Evolutionary conservation across 2,329 filamentous ascomycete genomes (phyloP), one percentile per base, ranked within the genome.

Genomic region (Mollisiaceae sp.): DNA sequence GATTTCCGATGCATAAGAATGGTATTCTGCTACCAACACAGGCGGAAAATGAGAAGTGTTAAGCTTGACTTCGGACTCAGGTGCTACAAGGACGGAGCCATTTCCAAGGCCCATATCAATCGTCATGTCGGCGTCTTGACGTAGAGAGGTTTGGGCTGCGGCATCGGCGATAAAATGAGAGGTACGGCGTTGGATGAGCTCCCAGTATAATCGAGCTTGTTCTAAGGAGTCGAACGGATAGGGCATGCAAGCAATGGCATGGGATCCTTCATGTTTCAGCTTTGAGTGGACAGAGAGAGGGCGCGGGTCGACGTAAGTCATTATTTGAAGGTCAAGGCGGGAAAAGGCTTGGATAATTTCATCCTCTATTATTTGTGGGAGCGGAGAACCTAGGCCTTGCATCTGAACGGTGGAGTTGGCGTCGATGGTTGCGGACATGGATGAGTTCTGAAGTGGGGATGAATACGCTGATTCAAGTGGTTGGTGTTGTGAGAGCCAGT

Each of bases 131-230:
- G 36, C 36, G 8, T 54, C 59, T 41, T 61, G 20, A 8, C 43
- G 41, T 32, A 54, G 24, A 15, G 11, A 39, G 1, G 20, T 32
- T 14, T 43, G 50, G n/a, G 20, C n/a, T 5, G 22, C 52, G 2
- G 39, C 36, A 0, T 24, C 43, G 27, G 39, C 63, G 20, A 65
- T 60, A 45, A 70, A 69, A 39, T 70, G 68, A 1, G 59, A 57
- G 32, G 59, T 62, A 24, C 68, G 65, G 9, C 68, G 65, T 38
- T 67, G 58, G 24, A 69, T 59, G 24, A 70, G 62, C 36, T 70
- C 68, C 15, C 64, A 57, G 45, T 70, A 70, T n/a, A 56, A 24
- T 2, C 65, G 59, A 14, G 68, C 60, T 55, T 67, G 63, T 0
- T 57, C 6, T 3, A 65, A 3, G 5, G n/a, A 27, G 3, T 24